Conservation (phyloP, 495 filamentous ascomycete genomes). For the Xylaria longipes region DNA sequence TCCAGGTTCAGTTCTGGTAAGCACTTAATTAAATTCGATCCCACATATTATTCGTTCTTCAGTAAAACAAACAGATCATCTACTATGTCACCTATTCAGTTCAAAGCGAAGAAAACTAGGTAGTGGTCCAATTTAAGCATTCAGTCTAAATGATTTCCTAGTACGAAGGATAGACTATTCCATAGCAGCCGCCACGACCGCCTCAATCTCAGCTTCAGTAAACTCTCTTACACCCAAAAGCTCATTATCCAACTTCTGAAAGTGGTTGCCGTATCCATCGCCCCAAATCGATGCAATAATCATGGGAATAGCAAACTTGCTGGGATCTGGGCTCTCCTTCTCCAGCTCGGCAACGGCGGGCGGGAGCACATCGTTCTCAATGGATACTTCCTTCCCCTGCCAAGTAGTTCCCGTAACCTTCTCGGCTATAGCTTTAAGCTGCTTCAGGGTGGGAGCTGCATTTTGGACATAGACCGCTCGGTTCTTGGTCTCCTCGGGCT, state of each 20-base stretch:
- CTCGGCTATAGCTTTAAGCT: constrained; percentile 51
- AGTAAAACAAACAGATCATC: too few species aligned
- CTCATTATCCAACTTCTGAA: constrained; percentile 37
- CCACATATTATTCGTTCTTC: too few species aligned
- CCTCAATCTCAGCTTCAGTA: constrained; percentile 33
- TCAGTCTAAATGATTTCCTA: background rate
- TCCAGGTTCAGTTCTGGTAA: background rate
- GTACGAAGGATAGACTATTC: background rate
- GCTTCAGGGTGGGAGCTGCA: constrained; percentile 47
- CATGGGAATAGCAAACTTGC: constrained; percentile 32
- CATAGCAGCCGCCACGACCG: constrained; percentile 6
- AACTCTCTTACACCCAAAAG: constrained; percentile 37
- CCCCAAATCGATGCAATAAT: constrained; percentile 45
- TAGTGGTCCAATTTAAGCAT: background rate
- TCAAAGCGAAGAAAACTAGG: background rate
- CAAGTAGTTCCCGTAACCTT: constrained; percentile 45
- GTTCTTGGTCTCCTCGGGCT: constrained; percentile 58
- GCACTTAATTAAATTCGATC: background rate
- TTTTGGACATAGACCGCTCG: constrained; percentile 48
- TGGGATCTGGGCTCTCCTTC: constrained; percentile 35
- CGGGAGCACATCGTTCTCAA: constrained; percentile 38
- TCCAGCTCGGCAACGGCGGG: constrained; percentile 39
- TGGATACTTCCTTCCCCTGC: constrained; percentile 29
- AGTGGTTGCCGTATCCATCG: constrained; percentile 47
- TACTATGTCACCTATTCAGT: background rate